Evolutionary conservation across 176 grass and related monocot genomes (phyloP), one percentile per base, ranked within the genome.

Genomic region (Lolium perenne): DNA sequence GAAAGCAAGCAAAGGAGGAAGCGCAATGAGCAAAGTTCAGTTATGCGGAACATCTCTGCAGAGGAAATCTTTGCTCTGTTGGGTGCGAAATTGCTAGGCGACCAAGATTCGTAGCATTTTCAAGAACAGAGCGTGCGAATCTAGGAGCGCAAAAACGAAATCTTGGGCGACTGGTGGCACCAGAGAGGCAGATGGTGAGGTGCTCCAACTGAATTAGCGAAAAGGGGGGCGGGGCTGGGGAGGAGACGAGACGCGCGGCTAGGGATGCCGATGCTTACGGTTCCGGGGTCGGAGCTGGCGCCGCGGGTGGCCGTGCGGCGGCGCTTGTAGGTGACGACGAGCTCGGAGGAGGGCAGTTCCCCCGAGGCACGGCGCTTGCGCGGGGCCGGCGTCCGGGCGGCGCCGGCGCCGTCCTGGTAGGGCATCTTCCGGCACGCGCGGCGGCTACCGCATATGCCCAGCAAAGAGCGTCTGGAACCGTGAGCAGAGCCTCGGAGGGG

Each of bases 261-360:
- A 76, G 74, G 74, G 74, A 76, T 76, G 25, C 1, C 38, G 23
- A 82, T 75, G 69, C 70, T 74, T 74, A 84, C 82, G 70, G 22
- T 38, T 11, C 70, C 69, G 38, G 21, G 61, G 41, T 29, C 62
- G 12, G 79, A 23, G 53, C 26, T n/a, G 16, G 71, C 8, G 46
- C 25, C 10, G 78, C 29, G 45, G 55, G 43, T 32, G 83, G 60
- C 17, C 32, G 43, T 14, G 71, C 82, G 82, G 82, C 90, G 90
- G 53, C 90, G 82, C 86, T 91, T 88, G 82, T 91, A 91, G 82
- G 90, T 88, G 77, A 86, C 35, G 68, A 90, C 21, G 77, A 60
- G n/a, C 81, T 76, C 77, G 25, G 76, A 0, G 0, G 50, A 41
- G 14, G 8, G 23, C 25, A 53, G 80, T 26, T 60, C 77, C 10